Evolutionary conservation across 805 yeast species (phyloP).

Genomic region (Nakazawaea molendinolei): DNA sequence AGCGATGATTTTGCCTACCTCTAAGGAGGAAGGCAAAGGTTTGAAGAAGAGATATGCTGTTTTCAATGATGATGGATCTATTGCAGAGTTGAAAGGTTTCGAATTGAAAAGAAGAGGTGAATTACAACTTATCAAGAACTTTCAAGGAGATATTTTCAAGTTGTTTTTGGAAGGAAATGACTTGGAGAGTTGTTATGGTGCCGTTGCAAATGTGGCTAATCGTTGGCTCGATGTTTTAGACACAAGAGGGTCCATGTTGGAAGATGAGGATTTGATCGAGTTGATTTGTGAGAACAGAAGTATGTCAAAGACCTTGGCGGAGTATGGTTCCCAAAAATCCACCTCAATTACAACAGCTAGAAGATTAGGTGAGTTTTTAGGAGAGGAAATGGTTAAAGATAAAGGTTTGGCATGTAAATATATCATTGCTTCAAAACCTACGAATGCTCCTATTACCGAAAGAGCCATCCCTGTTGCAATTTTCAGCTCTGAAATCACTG

Average conservation of each 20-base stretch:
- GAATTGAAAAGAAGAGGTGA: conserved; percentile 97
- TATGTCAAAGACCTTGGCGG: conserved; percentile 88
- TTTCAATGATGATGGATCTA: conserved; percentile 85
- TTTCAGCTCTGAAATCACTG: conserved; percentile 71
- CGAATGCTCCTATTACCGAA: conserved; percentile 86
- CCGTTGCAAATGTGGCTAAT: conserved; percentile 90
- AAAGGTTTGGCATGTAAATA: conserved; percentile 94
- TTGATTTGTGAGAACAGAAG: conserved; percentile 93
- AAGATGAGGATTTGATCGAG: conserved; percentile 90
- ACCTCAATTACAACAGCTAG: conserved; percentile 94
- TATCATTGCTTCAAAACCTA: conserved; percentile 79
- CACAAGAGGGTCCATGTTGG: conserved; percentile 76
- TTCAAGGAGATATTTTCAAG: conserved; percentile 91
- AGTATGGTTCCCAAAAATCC: conserved; percentile 85
- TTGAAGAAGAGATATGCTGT: conserved; percentile 96
- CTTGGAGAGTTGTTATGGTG: conserved; percentile 72
- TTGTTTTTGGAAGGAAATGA: conserved; percentile 82
- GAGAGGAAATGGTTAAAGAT: conserved; percentile 94
- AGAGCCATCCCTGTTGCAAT: conserved; percentile 96
- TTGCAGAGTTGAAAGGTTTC: conserved; percentile 95
- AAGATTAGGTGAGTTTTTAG: conserved; percentile 89
- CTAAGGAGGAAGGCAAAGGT: conserved; percentile 96
- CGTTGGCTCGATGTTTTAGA: conserved; percentile 94
- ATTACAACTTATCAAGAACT: conserved; percentile 83
- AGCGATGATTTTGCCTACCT: conserved; percentile 96